Evolutionary conservation across 2,329 filamentous ascomycete species (phyloP), one percentile per base, ranked within the genome.

Genomic region (Alternaria dauci): DNA sequence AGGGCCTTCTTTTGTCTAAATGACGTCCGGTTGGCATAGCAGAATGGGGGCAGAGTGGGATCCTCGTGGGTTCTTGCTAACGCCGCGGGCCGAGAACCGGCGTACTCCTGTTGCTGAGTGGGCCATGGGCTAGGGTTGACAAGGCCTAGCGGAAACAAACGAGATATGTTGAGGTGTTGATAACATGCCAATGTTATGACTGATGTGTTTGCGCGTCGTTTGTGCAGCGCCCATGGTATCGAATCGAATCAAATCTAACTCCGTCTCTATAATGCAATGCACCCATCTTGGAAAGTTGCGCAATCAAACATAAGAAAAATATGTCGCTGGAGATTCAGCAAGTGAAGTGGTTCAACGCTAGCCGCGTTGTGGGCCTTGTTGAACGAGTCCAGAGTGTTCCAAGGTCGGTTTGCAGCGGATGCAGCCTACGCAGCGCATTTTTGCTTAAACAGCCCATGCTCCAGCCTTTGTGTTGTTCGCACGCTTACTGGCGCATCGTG

Each of bases 391-490:
- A 36, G 20, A 54, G 28, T 32, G 12, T 38, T 46, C 34, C 32
- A 14, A 58, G 11, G n/a, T 44, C 20, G 47, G 0, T 28, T 11
- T 32, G 32, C 12, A 41, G 53, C 12, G 36, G 39, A 11, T 36
- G 16, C 5, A 18, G 20, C 32, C 42, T 61, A 65, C n/a, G 60
- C 66, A 47, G 62, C 61, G 50, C 70, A 69, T 55, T 71, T 67
- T 57, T 66, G 57, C 48, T 65, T 55, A 23, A 46, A 59, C 5
- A 36, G 41, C 5, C 55, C 52, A 34, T 52, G 52, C 28, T 62
- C 56, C 12, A 56, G 20, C 14, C 52, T 42, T n/a, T 62, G 50
- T 1, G 58, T 55, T 25, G 36, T 39, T 44, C 41, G 42, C 23
- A 52, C 20, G 23, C 23, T 52, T 39, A 41, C 42, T 23, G 52